Evolutionary conservation across 371 early-diverging fungal genomes (phyloP).

Genomic region (Mortierella sp.): DNA sequence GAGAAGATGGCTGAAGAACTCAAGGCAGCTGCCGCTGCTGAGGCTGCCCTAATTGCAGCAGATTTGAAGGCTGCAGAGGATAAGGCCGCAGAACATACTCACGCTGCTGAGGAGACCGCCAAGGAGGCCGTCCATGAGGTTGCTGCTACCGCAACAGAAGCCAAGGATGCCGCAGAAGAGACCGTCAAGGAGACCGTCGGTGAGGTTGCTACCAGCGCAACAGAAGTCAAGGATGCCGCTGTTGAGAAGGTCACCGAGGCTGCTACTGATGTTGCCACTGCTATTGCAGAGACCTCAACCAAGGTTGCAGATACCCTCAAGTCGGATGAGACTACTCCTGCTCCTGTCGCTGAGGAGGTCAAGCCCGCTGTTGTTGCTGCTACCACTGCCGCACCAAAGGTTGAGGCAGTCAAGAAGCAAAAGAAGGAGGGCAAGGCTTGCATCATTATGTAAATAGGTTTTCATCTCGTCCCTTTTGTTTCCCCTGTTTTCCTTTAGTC

Average conservation of each 20-base stretch:
- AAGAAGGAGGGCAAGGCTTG: conserved; percentile 31
- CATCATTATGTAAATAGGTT: conserved; percentile 41
- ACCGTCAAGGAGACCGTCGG: conserved; percentile 7
- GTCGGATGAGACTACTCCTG: background rate
- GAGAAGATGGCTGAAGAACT: no score
- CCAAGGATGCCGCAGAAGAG: conserved; percentile 46
- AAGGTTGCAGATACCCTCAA: conserved; percentile 5
- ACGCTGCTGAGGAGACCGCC: conserved; percentile 22
- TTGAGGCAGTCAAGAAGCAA: conserved; percentile 24
- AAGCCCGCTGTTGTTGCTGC: conserved; percentile 4
- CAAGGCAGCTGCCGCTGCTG: no score
- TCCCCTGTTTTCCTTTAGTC: background rate
- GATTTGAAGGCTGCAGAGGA: conserved; percentile 36
- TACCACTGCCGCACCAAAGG: background rate
- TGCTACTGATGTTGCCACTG: conserved; percentile 3
- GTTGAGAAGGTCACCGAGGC: conserved; percentile 8
- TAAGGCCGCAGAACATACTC: conserved; percentile 57
- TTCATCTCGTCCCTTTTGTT: conserved; percentile 1
- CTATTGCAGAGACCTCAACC: conserved; percentile 10
- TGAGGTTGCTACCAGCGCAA: conserved; percentile 3
- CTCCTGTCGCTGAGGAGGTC: conserved; percentile 4
- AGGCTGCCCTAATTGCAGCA: no score
- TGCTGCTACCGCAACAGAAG: conserved; percentile 12
- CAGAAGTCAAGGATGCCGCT: conserved; percentile 13
- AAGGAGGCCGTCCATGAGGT: conserved; percentile 15